These are phyloP conservation scores for Colletotrichum siamense DNA, from an alignment of 2,329 filamentous ascomycete genomes.

Conservation along the genomic window DNA sequence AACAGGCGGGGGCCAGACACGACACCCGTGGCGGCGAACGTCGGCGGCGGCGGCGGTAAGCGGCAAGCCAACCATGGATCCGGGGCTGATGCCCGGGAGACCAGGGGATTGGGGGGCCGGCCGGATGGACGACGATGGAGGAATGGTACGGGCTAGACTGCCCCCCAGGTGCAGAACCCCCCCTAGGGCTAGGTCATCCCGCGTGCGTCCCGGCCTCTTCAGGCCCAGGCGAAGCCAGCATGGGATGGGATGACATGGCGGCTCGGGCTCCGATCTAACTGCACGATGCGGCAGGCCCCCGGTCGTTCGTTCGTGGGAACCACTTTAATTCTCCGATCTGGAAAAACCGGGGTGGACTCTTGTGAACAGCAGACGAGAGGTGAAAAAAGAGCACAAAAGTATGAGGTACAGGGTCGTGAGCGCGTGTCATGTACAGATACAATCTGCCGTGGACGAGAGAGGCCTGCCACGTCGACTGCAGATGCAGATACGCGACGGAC, in stretches of 20 bases:
- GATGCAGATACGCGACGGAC: slow-evolving; percentile 18
- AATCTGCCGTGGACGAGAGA: background rate
- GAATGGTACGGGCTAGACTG: background rate
- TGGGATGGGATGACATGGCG: slow-evolving; percentile 16
- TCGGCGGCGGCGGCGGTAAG: slow-evolving; percentile 5
- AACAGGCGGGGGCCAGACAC: background rate
- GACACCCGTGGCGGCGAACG: background rate
- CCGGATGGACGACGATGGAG: background rate
- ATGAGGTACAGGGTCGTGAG: background rate
- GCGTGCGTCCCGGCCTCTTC: background rate
- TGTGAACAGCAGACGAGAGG: background rate
- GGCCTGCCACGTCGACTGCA: slow-evolving; percentile 18
- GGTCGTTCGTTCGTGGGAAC: slow-evolving; percentile 15
- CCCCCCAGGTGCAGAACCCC: background rate
- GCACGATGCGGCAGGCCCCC: slow-evolving; percentile 21
- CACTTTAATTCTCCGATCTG: slow-evolving; percentile 21
- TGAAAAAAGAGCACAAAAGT: background rate
- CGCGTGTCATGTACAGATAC: slow-evolving; percentile 1
- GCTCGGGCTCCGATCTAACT: slow-evolving; percentile 21
- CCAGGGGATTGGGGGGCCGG: background rate
- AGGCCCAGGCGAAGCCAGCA: background rate
- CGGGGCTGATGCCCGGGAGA: slow-evolving; percentile 1
- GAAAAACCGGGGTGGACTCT: background rate
- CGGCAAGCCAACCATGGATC: slow-evolving; percentile 16
- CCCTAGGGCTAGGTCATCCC: background rate